A percentile compares a stretch with the other conserved stretches of the same genome.
phyloP scores from a whole-genome alignment of 2,329 filamentous ascomycete genomes.

The Trichoderma guizhouense region DNA sequence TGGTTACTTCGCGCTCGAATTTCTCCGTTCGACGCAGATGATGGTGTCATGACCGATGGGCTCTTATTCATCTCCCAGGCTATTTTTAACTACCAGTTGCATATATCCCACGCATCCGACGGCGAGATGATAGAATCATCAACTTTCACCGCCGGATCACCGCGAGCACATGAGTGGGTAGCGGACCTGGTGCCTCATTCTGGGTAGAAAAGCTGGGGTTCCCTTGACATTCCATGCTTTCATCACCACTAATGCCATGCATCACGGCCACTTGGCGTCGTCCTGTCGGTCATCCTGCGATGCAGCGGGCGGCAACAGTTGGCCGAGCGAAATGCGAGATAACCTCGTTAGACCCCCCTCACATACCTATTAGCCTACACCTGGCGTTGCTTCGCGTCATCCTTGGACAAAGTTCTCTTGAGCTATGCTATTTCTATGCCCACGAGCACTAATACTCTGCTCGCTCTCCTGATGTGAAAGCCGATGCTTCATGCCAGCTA shows the following conservation, averaged over 20 bases:
- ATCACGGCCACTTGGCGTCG: slow-evolving; percentile 1
- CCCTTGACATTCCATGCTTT: background rate
- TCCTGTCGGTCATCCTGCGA: slow-evolving; percentile 4
- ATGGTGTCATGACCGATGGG: slow-evolving; percentile 15
- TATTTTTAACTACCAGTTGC: slow-evolving; percentile 13
- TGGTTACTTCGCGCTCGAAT: background rate
- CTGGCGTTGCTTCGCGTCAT: background rate
- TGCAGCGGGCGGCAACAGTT: slow-evolving; percentile 4
- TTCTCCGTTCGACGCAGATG: slow-evolving; percentile 9
- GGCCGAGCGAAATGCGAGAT: background rate
- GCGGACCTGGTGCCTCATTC: slow-evolving; percentile 4
- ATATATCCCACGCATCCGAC: slow-evolving; percentile 12
- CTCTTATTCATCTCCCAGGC: background rate
- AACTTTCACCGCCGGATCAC: slow-evolving; percentile 14
- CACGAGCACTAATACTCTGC: background rate
- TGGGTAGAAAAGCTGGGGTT: slow-evolving; percentile 1
- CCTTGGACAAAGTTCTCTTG: background rate
- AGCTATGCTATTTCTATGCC: background rate
- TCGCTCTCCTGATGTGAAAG: background rate
- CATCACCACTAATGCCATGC: slow-evolving; percentile 13
- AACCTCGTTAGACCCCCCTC: background rate
- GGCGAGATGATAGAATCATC: slow-evolving; percentile 9
- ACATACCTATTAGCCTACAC: background rate
- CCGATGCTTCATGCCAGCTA: background rate
- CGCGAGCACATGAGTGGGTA: slow-evolving; percentile 10